Conservation (phyloP, 495 filamentous ascomycete species). For the Glarea lozoyensis region DNA sequence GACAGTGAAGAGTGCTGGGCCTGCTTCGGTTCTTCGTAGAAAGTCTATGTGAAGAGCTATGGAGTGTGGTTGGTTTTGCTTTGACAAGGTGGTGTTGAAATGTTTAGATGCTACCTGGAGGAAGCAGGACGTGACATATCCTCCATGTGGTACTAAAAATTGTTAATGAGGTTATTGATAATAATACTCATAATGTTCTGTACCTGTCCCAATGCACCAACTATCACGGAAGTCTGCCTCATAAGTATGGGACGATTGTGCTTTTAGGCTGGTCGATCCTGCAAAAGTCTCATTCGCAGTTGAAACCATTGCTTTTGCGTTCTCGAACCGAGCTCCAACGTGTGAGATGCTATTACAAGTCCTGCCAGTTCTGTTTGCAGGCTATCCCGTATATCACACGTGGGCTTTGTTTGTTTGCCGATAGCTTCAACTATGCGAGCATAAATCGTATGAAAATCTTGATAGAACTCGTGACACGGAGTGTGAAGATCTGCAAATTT, state of each 20-base stretch:
- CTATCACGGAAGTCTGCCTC: slow-evolving; percentile 44
- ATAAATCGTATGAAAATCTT: too few relatives aligned
- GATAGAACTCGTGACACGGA: too few relatives aligned
- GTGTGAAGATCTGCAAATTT: too few relatives aligned
- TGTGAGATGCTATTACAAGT: too few relatives aligned
- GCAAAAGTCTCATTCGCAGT: too few relatives aligned
- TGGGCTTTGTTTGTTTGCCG: too few relatives aligned
- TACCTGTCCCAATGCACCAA: slow-evolving; percentile 67
- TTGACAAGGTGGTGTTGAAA: slow-evolving; percentile 53
- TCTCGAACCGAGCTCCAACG: too few relatives aligned
- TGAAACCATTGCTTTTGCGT: too few relatives aligned
- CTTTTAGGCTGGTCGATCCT: slow-evolving; percentile 46
- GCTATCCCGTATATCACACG: too few relatives aligned
- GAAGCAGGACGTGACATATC: slow-evolving; percentile 58
- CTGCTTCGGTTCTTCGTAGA: slow-evolving; percentile 56
- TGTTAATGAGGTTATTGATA: neutral
- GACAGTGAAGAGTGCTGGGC: slow-evolving; percentile 54
- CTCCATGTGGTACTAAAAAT: slow-evolving; percentile 68
- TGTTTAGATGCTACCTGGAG: slow-evolving; percentile 52
- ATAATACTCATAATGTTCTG: neutral
- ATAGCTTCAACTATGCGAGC: too few relatives aligned
- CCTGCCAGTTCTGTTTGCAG: too few relatives aligned
- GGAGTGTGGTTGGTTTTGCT: slow-evolving; percentile 52
- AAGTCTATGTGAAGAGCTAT: slow-evolving; percentile 65
- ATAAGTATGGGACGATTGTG: slow-evolving; percentile 54